Evolutionary conservation across 306 rosid genomes (phyloP), one percentile per base, ranked within the genome.

Genomic region (Lablab purpureus): DNA sequence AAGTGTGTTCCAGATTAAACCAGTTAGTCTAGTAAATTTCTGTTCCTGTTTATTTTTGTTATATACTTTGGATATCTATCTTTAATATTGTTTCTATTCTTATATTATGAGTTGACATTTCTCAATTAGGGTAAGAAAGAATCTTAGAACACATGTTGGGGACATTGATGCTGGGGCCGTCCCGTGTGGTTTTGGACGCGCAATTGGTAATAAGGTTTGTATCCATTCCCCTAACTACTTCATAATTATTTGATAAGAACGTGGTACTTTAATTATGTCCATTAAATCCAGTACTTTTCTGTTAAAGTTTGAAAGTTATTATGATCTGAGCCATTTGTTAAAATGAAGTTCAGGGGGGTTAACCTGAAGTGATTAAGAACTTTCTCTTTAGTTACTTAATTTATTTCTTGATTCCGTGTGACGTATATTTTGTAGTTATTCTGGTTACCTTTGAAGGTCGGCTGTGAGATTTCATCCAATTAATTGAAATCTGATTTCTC

Each of bases 111-210:
- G 78, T 80, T 87, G 66, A 75, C 77, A 81, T 76, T 85, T 65
- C 80, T 78, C 54, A 70, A 77, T 70, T 84, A 96, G 99, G 99
- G 99, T 96, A 73, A 87, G 90, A 83, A 96, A 91, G 90, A 87
- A 89, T 82, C 96, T 91, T 84, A 90, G 98, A 81, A 90, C 89
- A 72, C 92, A 93, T 83, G 97, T 96, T 73, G 98, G 99, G 64
- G 99, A 96, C 79, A 87, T 96, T 52, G 97, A 96, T 75, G 97
- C 89, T 69, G 99, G 91, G 64, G 99, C 99, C 55, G 97, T 96
- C 80, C 94, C 99, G 22, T 96, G 99, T 74, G 99, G 99, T 68
- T 89, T 96, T 85, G 99, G 99, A 76, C 98, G 97, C 74, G 99
- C 97, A 49, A 96, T 96, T 69, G 98, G 99, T 41, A 96, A 96